These are phyloP conservation scores for Leishmania turanica DNA, from an alignment of 208 protist species.

Conservation along the genomic window DNA sequence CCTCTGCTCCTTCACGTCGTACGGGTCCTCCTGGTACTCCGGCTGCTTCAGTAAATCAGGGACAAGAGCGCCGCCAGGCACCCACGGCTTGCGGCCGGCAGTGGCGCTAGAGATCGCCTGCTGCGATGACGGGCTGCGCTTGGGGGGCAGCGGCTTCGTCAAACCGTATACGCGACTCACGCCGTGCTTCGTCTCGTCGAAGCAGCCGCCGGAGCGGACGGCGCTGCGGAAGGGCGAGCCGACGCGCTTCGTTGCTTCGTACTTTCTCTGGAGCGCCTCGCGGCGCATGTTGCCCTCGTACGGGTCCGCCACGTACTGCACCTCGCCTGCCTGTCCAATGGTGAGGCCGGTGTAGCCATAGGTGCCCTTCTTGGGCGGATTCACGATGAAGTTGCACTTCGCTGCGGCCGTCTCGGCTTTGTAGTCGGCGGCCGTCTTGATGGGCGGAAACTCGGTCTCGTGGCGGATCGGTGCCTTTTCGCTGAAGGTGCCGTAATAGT, in stretches of 20 bases:
- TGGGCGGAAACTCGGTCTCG: constrained; percentile 80
- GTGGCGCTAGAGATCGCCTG: neutral
- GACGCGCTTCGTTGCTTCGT: constrained; percentile 20
- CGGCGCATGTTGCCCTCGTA: constrained; percentile 46
- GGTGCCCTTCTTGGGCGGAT: constrained; percentile 89
- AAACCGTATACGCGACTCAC: constrained; percentile 81
- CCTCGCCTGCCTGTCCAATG: constrained; percentile 74
- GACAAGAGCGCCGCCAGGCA: constrained; percentile 69
- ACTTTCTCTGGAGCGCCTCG: constrained; percentile 43
- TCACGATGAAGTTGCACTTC: constrained; percentile 77
- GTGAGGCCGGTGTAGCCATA: constrained; percentile 88
- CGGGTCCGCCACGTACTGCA: constrained; percentile 85
- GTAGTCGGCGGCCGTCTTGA: constrained; percentile 34
- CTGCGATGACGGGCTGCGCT: constrained; percentile 25
- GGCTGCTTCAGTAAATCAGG: constrained; percentile 73
- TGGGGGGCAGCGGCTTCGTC: constrained; percentile 74
- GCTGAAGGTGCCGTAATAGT: constrained; percentile 91
- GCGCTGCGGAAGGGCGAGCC: constrained; percentile 64
- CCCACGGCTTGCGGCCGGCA: constrained; percentile 58
- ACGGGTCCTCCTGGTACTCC: constrained; percentile 91
- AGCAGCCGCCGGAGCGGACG: constrained; percentile 66
- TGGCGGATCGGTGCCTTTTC: constrained; percentile 71
- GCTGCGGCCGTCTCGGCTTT: constrained; percentile 31
- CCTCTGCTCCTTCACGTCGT: constrained; percentile 82
- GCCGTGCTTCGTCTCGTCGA: constrained; percentile 79